Base-by-base conservation (phyloP, 371 early-diverging fungal genomes). In the Apophysomyces variabilis region DNA sequence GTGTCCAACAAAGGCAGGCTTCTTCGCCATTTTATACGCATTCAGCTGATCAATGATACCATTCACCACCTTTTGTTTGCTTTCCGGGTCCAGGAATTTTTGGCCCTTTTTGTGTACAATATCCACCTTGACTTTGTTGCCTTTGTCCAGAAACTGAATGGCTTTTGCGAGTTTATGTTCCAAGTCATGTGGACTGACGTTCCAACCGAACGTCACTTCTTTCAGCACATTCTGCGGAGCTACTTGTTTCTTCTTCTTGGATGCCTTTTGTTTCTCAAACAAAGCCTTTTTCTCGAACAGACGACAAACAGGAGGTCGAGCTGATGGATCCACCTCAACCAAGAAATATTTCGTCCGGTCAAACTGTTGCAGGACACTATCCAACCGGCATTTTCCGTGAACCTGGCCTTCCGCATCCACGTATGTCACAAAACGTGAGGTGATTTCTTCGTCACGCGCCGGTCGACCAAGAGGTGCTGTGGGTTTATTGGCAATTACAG, bases 191-290 rank as follows among this genome's bases (percentile, higher is more conserved):
- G 63, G 38, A 41, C 82, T 79, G 16, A 86, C 86, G 16, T 84
- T 84, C 88, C 88, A 87, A 7, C 83, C 83, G 71, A 87, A 82
- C 37, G 75, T 72, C 4, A 87, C 71, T 65, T 87, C 88, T 69
- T 87, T 87, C 58, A 77, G 64, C 13, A 81, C 64, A 2, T 66
- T 65, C 60, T 73, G 82, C 4, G 84, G 79, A 1, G 78, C 64
- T 7, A 77, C 76, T 46, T 70, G 66, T 36, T 84, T 83, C 67
- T 80, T 80, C 59, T 80, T 79, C 38, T 83, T 83, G 41, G 68
- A 74, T 36, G 72, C 74, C 72, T 87, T 86, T 57, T 83, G 76
- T 36, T 77, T 78, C 59, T 80, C 81, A 66, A 83, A 87, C 57
- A 87, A 43, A 1, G 68, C 69, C 65, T 84, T 85, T 66, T 86